Percentiles rank a stretch among this genome's conserved stretches.
Evolutionary conservation across 1,284 basidiomycete genomes (phyloP).

Genomic region (Cystobasidium sp.): DNA sequence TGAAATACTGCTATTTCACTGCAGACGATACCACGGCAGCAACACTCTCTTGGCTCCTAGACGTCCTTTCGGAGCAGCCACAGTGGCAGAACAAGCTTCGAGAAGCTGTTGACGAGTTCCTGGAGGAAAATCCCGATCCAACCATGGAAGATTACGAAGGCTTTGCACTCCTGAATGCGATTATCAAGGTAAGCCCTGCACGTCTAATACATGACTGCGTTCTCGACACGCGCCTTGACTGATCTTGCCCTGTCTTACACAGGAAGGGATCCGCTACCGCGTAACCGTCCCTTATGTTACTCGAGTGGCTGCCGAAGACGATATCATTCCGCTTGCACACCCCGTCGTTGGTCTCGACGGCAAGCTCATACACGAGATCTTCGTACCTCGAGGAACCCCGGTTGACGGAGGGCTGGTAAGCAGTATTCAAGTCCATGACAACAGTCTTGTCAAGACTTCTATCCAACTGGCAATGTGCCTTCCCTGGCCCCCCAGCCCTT

Average conservation of each 20-base stretch:
- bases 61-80: constrained; percentile 5
- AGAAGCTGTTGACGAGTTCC: constrained; percentile 10
- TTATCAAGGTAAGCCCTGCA: constrained; percentile 60
- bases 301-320: constrained; percentile 73
- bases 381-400: constrained; percentile 64
- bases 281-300: constrained; percentile 59
- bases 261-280: constrained; percentile 23
- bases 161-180: constrained; percentile 69
- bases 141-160: constrained; percentile 23
- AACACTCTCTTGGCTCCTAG: constrained; percentile 30
- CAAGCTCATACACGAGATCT: constrained; percentile 55
- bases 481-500: no score
- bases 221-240: neutral
- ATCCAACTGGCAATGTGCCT: no score
- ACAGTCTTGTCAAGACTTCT: no score
- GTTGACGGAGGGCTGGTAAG: constrained; percentile 66
- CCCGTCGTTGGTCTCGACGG: constrained; percentile 62
- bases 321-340: constrained; percentile 71
- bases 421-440: constrained; percentile 58
- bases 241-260: constrained; percentile 66
- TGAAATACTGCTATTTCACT: constrained; percentile 63
- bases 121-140: constrained; percentile 15
- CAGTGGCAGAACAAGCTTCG: constrained; percentile 31
- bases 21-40: constrained; percentile 66
- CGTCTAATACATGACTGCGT: neutral